Conservation (phyloP, 805 yeast genomes). For the Lachancea sp. region DNA sequence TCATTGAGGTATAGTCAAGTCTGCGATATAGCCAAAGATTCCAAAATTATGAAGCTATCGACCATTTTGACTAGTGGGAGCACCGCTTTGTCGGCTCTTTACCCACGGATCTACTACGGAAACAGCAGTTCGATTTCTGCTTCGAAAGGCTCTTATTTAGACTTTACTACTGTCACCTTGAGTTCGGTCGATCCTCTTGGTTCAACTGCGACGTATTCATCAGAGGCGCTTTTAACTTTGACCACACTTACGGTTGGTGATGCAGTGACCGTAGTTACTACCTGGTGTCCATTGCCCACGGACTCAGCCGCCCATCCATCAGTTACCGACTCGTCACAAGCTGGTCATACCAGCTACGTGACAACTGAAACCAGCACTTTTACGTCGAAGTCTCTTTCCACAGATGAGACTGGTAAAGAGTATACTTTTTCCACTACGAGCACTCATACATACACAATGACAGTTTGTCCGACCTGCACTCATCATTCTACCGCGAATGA, state of each 20-base stretch:
- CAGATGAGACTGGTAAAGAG: constrained; percentile 3
- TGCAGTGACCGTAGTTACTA: constrained; percentile 15
- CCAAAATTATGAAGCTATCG: constrained; percentile 2
- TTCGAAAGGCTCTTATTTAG: background rate
- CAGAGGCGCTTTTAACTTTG: constrained; percentile 7
- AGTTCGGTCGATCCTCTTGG: constrained; percentile 1
- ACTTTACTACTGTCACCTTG: constrained; percentile 3
- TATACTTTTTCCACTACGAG: constrained; percentile 8
- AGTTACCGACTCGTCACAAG: background rate
- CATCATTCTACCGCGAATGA: background rate
- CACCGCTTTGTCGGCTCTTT: background rate
- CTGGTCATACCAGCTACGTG: constrained; percentile 1
- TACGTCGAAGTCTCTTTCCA: constrained; percentile 4
- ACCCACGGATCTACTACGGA: constrained; percentile 5
- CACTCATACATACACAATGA: constrained; percentile 12
- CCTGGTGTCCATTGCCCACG: constrained; percentile 11
- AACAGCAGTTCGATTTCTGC: constrained; percentile 3
- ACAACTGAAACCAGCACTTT: constrained; percentile 10
- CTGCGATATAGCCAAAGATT: background rate
- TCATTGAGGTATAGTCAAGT: background rate
- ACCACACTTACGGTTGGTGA: constrained; percentile 8
- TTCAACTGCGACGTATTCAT: background rate
- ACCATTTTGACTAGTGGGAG: background rate
- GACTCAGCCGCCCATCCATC: background rate
- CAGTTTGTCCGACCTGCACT: constrained; percentile 14